Conservation (phyloP, 108 stramenopile species). For the Stephanodiscus minutulus region DNA sequence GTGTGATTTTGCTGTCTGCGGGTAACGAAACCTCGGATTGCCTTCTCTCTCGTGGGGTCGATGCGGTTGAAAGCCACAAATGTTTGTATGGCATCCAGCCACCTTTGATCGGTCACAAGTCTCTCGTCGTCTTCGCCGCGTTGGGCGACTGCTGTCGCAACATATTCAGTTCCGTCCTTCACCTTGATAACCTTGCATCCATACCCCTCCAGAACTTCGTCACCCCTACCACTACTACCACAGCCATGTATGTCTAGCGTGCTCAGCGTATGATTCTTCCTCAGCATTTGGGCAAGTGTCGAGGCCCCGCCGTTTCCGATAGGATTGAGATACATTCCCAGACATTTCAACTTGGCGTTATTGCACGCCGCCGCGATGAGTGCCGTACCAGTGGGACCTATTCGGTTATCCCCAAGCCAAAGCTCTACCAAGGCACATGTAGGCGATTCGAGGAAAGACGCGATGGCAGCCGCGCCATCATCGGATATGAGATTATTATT, state of each 20-base stretch:
- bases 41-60: constrained; percentile 46
- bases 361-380: constrained; percentile 27
- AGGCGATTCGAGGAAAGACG: constrained; percentile 29
- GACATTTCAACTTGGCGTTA: constrained; percentile 38
- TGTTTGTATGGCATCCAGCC: constrained; percentile 39
- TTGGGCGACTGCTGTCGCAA: constrained; percentile 21
- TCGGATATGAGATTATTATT: constrained; percentile 44
- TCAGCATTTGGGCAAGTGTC: constrained; percentile 42
- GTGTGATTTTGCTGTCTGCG: constrained; percentile 8
- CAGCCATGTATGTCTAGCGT: constrained; percentile 50
- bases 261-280: constrained; percentile 40
- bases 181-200: constrained; percentile 37
- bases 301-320: constrained; percentile 45
- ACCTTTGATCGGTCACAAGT: constrained; percentile 35
- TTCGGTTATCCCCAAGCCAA: constrained; percentile 43
- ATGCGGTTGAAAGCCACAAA: constrained; percentile 47
- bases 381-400: constrained; percentile 36
- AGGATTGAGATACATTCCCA: constrained; percentile 42
- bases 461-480: constrained; percentile 37
- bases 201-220: constrained; percentile 23
- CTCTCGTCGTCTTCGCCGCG: constrained; percentile 21
- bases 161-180: constrained; percentile 40
- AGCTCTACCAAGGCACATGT: constrained; percentile 42
- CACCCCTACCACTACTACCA: not conserved
- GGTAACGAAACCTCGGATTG: constrained; percentile 36